Evolutionary conservation across 73 alveolate genomes (phyloP), one percentile per base, ranked within the genome.

Genomic region (Stentor coeruleus): DNA sequence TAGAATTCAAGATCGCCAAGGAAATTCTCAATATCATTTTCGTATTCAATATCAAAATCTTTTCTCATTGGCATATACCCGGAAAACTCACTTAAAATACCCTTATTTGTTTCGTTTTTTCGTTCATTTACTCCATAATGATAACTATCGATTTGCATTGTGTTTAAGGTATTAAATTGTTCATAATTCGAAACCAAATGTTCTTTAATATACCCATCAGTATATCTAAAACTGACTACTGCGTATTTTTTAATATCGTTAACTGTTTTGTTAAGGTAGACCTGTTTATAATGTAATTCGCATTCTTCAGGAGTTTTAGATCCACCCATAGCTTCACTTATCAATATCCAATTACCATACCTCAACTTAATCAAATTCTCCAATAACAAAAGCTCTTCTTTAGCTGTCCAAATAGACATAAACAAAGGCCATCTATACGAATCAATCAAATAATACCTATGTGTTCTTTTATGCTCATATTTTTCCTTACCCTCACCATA

Each of bases 21-120:
- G 77, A 84, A 84, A 15, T 85, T 74, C 81, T 95, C 99, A 15
- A 97, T 93, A 57, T 95, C 99, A 77, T 87, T 84, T 77, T 93
- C 96, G 86, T 87, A 95, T 76, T 95, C 99, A n/a, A 84, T 74
- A 30, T 95, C 98, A 74, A 95, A 95, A 85, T 95, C 99, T n/a
- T 93, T 91, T 88, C 99, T 75, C 76, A 92, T 91, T 31, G 99
- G 99, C 82, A 94, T 66, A 86, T 89, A 95, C n/a, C 99, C 99
- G 59, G 94, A 91, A 39, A 92, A 66, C 1, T 66, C 79, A 20
- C 79, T 33, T 2, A 66, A 31, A 31, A 31, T 31, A 33, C 40
- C 40, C 2, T 66, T 66, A 20, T 66, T 40, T 26, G 14, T 20
- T 15, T 66, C 79, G 33, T 26, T 33, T 66, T 40, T 0, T 1